Evolutionary conservation across 2,329 filamentous ascomycete genomes (phyloP).

Genomic region (Epichloe baconii): DNA sequence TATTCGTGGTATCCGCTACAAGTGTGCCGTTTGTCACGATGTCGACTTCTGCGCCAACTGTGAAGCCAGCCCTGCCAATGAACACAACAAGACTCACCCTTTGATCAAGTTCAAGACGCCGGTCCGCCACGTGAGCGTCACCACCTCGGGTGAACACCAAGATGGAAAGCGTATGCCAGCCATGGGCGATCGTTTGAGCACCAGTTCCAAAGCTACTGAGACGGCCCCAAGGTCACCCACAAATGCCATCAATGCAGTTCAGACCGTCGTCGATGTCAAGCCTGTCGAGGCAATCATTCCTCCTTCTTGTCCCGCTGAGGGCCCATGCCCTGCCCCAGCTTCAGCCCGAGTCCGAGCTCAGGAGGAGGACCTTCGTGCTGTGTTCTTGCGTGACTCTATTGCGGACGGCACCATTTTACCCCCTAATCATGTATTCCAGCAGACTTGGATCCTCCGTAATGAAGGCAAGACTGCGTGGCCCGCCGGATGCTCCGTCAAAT

Average conservation of each 20-base stretch:
- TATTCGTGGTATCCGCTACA: conserved; percentile 83
- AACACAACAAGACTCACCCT: conserved; percentile 90
- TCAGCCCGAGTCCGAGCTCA: conserved; percentile 10
- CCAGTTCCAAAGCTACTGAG: conserved; percentile 38
- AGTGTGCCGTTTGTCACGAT: conserved; percentile 92
- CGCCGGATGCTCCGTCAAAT: conserved; percentile 77
- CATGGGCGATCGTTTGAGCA: conserved; percentile 51
- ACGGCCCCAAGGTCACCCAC: conserved; percentile 28
- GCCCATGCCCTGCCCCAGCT: conserved; percentile 1
- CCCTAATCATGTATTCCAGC: conserved; percentile 64
- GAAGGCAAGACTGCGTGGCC: conserved; percentile 72
- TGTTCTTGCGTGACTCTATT: conserved; percentile 68
- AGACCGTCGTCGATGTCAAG: conserved; percentile 61
- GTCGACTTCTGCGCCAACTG: conserved; percentile 91
- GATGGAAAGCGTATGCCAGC: conserved; percentile 49
- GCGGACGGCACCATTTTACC: conserved; percentile 62
- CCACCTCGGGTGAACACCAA: conserved; percentile 66
- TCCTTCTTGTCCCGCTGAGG: conserved; percentile 1
- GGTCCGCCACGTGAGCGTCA: conserved; percentile 76
- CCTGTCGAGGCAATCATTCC: conserved; percentile 34
- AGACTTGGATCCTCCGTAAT: conserved; percentile 87
- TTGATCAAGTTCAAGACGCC: conserved; percentile 95
- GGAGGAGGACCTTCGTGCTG: conserved; percentile 28
- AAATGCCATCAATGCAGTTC: conserved; percentile 39
- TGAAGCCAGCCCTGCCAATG: conserved; percentile 73